Evolutionary conservation across 768 basidiomycete species (phyloP).

Genomic region (Amanita fuliginea): DNA sequence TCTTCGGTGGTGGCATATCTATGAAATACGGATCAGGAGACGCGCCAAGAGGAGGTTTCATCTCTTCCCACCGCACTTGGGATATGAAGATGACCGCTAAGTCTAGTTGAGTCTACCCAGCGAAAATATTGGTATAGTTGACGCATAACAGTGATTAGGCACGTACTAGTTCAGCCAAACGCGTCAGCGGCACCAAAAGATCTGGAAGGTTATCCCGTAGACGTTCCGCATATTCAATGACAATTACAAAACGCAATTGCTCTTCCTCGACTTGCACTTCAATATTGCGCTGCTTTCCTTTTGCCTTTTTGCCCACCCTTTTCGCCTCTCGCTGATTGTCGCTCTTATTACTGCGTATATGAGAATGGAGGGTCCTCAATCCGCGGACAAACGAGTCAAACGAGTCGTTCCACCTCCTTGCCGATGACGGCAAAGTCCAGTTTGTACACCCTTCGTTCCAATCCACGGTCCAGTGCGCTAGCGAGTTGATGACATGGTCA

Average conservation of each 20-base stretch:
- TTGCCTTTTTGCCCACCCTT: not conserved
- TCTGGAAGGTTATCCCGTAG: conserved; percentile 53
- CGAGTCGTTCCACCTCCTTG: conserved; percentile 47
- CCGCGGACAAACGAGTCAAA: conserved; percentile 67
- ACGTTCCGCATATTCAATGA: conserved; percentile 59
- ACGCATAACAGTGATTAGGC: not conserved
- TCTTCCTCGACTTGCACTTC: conserved; percentile 9
- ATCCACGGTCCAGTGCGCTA: conserved; percentile 41
- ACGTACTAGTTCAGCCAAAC: conserved; percentile 61
- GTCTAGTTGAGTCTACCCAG: conserved; percentile 41
- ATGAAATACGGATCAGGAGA: conserved; percentile 66
- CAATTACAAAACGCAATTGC: conserved; percentile 39
- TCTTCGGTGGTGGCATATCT: conserved; percentile 39
- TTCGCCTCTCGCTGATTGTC: conserved; percentile 1
- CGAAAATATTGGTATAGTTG: not conserved
- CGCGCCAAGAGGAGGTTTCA: conserved; percentile 58
- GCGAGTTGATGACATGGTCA: conserved; percentile 50
- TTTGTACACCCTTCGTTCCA: conserved; percentile 56
- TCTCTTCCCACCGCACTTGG: conserved; percentile 56
- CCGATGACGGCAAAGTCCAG: conserved; percentile 30
- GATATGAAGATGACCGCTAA: conserved; percentile 56
- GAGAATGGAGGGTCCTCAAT: conserved; percentile 29
- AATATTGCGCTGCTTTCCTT: conserved; percentile 10
- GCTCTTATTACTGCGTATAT: conserved; percentile 3
- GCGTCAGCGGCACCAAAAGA: conserved; percentile 56